A percentile compares a stretch with the other conserved stretches of the same genome.
Conservation (phyloP, 2,329 filamentous ascomycete species). For the Fusarium sp. region DNA sequence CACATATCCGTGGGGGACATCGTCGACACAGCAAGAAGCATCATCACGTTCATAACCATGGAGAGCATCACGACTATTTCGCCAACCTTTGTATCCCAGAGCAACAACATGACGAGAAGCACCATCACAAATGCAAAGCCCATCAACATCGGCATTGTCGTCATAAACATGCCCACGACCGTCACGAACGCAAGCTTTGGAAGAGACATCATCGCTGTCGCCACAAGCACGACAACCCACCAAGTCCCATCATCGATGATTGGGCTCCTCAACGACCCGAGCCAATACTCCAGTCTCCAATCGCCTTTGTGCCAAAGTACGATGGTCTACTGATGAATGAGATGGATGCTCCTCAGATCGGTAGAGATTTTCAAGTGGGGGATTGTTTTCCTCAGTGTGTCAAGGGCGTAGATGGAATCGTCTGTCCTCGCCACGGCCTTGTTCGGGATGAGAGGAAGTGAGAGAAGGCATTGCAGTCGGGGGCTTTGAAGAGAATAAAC, state of each 20-base stretch:
- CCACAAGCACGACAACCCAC: background rate
- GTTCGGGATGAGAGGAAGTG: background rate
- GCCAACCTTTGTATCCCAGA: background rate
- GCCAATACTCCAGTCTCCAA: background rate
- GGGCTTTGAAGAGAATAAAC: background rate
- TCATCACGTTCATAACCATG: background rate
- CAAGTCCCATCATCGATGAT: background rate
- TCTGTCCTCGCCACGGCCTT: background rate
- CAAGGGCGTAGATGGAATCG: background rate
- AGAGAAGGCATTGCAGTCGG: background rate
- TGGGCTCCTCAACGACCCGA: slow-evolving; percentile 15
- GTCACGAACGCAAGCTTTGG: background rate
- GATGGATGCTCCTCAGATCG: slow-evolving; percentile 45
- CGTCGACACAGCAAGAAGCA: background rate
- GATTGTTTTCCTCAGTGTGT: slow-evolving; percentile 1
- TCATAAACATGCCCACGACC: slow-evolving; percentile 9
- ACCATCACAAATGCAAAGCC: background rate
- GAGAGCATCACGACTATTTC: background rate
- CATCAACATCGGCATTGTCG: background rate
- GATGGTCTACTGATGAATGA: slow-evolving; percentile 20
- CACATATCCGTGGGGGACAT: background rate
- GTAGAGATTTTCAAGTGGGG: background rate
- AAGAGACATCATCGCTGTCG: background rate
- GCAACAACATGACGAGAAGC: background rate
- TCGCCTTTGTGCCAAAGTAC: background rate